These are phyloP conservation scores for Penicillium angulare DNA, from an alignment of 495 filamentous ascomycete species.

Conservation along the genomic window DNA sequence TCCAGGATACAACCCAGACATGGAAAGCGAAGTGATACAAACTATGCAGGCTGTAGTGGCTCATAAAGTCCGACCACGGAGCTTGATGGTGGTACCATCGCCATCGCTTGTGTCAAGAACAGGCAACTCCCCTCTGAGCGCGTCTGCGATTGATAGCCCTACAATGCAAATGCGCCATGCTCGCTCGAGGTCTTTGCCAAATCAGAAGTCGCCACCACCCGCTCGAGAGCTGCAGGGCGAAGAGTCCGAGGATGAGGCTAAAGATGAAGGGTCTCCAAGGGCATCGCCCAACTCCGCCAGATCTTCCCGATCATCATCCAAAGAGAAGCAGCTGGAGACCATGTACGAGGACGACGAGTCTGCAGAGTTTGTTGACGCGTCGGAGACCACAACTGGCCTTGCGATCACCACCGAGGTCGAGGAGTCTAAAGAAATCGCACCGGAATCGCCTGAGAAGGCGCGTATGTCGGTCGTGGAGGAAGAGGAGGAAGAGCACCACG, in stretches of 20 bases:
- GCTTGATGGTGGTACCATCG: constrained; percentile 54
- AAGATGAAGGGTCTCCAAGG: not conserved
- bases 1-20: constrained; percentile 57
- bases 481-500: constrained; percentile 23
- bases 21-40: constrained; percentile 57
- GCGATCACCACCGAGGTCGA: constrained; percentile 22
- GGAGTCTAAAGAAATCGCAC: constrained; percentile 4
- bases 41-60: constrained; percentile 47
- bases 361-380: constrained; percentile 26
- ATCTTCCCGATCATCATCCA: constrained; percentile 15
- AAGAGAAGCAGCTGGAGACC: constrained; percentile 41
- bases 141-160: constrained; percentile 20
- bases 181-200: constrained; percentile 56
- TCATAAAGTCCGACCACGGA: constrained; percentile 59
- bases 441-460: constrained; percentile 14
- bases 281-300: constrained; percentile 21
- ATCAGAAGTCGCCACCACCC: constrained; percentile 21
- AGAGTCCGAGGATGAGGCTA: not conserved
- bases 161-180: constrained; percentile 37
- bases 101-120: constrained; percentile 33
- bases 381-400: constrained; percentile 20
- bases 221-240: constrained; percentile 16
- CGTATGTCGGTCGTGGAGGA: constrained; percentile 27
- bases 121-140: constrained; percentile 35
- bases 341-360: constrained; percentile 46